Evolutionary conservation across 768 basidiomycete species (phyloP).

Genomic region (Russula sp.): DNA sequence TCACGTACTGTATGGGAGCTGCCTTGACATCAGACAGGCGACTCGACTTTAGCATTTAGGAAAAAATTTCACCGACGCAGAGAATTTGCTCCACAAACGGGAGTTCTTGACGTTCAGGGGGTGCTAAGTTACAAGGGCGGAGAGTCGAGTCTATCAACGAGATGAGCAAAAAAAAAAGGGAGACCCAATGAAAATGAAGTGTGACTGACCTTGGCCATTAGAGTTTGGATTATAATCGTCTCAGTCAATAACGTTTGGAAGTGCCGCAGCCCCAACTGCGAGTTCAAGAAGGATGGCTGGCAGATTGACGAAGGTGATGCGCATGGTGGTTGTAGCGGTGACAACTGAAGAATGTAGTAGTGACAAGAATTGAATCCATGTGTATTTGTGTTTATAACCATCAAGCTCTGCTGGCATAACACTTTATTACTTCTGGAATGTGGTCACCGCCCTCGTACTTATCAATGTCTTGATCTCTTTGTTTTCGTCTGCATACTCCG

Average conservation of each 20-base stretch:
- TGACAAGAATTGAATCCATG: too few relatives aligned
- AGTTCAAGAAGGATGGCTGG: background rate
- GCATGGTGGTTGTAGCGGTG: too few relatives aligned
- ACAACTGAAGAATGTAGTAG: too few relatives aligned
- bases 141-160: background rate
- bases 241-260: background rate
- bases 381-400: background rate
- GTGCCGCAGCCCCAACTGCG: background rate
- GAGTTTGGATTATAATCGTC: too few relatives aligned
- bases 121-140: too few relatives aligned
- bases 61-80: background rate
- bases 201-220: background rate
- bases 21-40: background rate
- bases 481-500: conserved; percentile 89
- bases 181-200: background rate
- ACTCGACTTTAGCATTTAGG: background rate
- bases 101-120: background rate
- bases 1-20: too few relatives aligned
- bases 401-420: conserved; percentile 55
- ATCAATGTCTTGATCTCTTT: conserved; percentile 95
- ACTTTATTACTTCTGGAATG: conserved; percentile 86
- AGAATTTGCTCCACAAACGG: too few relatives aligned
- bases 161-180: background rate
- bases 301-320: background rate
- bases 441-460: conserved; percentile 76